Conservation (phyloP, 2,329 filamentous ascomycete species). For the Rasamsonia emersonii region DNA sequence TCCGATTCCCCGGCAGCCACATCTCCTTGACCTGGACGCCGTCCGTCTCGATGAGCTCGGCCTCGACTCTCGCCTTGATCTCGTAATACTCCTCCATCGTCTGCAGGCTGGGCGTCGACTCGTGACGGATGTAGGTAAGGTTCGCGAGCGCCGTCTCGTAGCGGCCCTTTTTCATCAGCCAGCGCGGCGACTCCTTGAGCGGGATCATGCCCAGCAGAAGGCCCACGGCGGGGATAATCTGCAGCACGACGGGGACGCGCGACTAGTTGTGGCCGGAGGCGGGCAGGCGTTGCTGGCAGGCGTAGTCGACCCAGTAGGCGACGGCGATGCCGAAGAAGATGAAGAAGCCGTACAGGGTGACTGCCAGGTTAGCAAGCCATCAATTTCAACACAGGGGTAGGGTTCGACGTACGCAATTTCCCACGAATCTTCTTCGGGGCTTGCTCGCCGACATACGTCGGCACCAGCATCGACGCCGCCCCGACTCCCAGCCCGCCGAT, state of each 20-base stretch:
- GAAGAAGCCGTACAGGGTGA: background rate
- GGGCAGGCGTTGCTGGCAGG: constrained; percentile 34
- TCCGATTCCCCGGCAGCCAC: constrained; percentile 38
- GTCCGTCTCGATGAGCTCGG: constrained; percentile 38
- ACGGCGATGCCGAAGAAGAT: constrained; percentile 24
- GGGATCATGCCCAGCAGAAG: constrained; percentile 42
- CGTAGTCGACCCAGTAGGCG: constrained; percentile 43
- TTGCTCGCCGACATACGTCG: constrained; percentile 51
- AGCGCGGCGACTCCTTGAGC: constrained; percentile 40
- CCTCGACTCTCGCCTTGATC: constrained; percentile 33
- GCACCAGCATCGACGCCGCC: constrained; percentile 45
- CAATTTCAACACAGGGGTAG: constrained; percentile 22
- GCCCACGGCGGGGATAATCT: constrained; percentile 41
- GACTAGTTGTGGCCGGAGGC: constrained; percentile 36
- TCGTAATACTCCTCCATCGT: constrained; percentile 11
- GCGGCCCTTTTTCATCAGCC: constrained; percentile 41
- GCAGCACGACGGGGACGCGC: constrained; percentile 41
- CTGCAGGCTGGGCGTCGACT: constrained; percentile 11
- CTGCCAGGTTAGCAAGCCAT: constrained; percentile 24
- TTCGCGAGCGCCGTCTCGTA: constrained; percentile 40
- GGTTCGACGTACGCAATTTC: constrained; percentile 45
- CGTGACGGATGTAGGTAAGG: constrained; percentile 43
- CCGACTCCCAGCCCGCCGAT: constrained; percentile 46
- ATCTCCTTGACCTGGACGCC: constrained; percentile 41
- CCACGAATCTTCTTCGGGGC: constrained; percentile 47